These are phyloP conservation scores for Cornus suecica DNA, from an alignment of 148 eudicot species.

Conservation along the genomic window DNA sequence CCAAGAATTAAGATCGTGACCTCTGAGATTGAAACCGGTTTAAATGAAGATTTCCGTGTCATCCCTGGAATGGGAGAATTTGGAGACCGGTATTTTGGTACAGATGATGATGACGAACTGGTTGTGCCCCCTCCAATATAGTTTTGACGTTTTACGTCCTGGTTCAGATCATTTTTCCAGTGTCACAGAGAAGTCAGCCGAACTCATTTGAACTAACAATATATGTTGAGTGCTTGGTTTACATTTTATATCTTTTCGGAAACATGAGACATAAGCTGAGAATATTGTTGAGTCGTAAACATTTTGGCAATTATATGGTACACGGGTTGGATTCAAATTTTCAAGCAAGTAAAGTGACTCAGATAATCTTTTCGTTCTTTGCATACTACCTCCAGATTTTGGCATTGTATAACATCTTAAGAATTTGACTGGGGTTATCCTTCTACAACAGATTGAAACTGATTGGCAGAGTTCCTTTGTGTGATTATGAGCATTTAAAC, in stretches of 20 bases:
- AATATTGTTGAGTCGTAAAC: neutral
- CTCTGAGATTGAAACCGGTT: conserved; percentile 83
- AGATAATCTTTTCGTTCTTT: neutral
- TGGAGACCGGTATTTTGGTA: conserved; percentile 95
- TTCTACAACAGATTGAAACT: neutral
- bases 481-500: too few relatives aligned
- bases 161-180: neutral
- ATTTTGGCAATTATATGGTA: neutral
- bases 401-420: neutral
- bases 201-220: neutral
- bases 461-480: neutral
- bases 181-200: neutral
- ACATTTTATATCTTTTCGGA: neutral
- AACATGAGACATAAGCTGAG: neutral
- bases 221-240: neutral
- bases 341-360: neutral
- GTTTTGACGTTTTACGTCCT: neutral
- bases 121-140: conserved; percentile 10
- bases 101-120: conserved; percentile 58
- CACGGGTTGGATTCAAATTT: neutral
- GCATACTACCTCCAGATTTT: too few relatives aligned
- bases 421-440: neutral
- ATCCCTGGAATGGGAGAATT: conserved; percentile 99
- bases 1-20: conserved; percentile 94
- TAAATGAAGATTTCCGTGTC: conserved; percentile 82